These are phyloP conservation scores for Hordeum pubiflorum DNA, from an alignment of 202 grass and related monocot genomes.

Conservation along the genomic window DNA sequence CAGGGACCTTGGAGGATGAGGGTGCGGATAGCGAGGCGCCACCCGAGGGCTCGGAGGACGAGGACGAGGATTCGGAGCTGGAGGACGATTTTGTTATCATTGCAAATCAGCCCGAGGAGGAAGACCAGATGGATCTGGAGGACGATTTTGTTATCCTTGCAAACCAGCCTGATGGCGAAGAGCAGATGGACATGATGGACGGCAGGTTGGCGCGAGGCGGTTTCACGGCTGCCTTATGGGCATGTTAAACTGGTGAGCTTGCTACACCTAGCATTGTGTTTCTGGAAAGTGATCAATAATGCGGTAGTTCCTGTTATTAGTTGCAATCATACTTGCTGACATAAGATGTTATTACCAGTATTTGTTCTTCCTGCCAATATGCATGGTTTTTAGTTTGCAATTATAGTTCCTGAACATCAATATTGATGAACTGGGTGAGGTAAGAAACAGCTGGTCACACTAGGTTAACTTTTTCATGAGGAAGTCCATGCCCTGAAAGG, in stretches of 20 bases:
- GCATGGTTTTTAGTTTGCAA: background rate
- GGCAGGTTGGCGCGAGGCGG: background rate
- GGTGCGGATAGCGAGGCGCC: background rate
- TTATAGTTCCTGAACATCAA: background rate
- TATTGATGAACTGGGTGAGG: background rate
- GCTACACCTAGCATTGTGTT: background rate
- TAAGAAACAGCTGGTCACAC: background rate
- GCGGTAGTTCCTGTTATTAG: background rate
- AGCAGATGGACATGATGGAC: background rate
- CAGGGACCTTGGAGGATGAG: slow-evolving; percentile 33
- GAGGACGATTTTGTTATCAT: slow-evolving; percentile 85
- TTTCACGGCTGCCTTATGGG: slow-evolving; percentile 12
- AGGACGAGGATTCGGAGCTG: slow-evolving; percentile 57
- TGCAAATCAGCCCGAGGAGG: slow-evolving; percentile 47
- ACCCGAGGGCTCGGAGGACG: slow-evolving; percentile 20
- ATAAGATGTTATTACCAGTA: background rate
- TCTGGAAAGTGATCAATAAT: background rate
- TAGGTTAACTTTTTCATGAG: background rate
- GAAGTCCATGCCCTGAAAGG: background rate
- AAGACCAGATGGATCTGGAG: slow-evolving; percentile 11
- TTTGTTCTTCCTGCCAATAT: background rate
- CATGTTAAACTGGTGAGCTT: slow-evolving; percentile 52
- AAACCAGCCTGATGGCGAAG: slow-evolving; percentile 3
- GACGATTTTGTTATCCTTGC: slow-evolving; percentile 47
- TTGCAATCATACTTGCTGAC: background rate